Conservation (phyloP, 73 alveolate genomes). For the Stentor coeruleus region DNA sequence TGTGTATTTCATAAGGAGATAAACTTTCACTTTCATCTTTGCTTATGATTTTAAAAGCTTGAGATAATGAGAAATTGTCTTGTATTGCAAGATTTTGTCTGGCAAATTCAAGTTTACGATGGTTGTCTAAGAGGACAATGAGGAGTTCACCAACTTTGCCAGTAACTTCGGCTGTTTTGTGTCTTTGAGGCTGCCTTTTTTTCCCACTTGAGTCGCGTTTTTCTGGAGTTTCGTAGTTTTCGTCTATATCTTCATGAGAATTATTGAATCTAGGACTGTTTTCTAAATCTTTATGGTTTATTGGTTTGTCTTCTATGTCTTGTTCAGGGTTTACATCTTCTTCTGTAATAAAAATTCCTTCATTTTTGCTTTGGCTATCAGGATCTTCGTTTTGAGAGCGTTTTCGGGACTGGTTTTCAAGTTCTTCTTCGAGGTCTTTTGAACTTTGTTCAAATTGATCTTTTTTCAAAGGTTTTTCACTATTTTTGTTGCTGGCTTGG, state of each 20-base stretch:
- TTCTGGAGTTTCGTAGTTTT: neutral
- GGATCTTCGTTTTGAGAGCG: neutral
- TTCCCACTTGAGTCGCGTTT: too few species aligned
- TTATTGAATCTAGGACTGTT: neutral
- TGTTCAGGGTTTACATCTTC: neutral
- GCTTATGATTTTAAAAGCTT: neutral
- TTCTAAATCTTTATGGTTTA: neutral
- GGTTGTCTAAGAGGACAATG: too few species aligned
- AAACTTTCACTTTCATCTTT: neutral
- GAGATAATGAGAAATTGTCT: neutral
- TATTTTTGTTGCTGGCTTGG: conserved; percentile 27
- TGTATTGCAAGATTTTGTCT: conserved; percentile 21
- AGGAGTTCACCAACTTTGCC: too few species aligned
- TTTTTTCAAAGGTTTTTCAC: neutral
- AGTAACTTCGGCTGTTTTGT: too few species aligned
- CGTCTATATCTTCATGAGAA: neutral
- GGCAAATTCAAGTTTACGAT: conserved; percentile 24
- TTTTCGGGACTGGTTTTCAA: neutral
- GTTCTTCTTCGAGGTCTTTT: conserved; percentile 29
- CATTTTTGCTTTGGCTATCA: neutral
- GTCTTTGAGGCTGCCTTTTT: too few species aligned
- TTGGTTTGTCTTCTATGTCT: neutral
- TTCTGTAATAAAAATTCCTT: neutral
- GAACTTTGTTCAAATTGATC: conserved; percentile 26
- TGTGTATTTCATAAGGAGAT: neutral